A percentile compares a stretch with the other conserved stretches of the same genome.
These are phyloP conservation scores for Murraya paniculata DNA, from an alignment of 345 rosid species.

Conservation along the genomic window DNA sequence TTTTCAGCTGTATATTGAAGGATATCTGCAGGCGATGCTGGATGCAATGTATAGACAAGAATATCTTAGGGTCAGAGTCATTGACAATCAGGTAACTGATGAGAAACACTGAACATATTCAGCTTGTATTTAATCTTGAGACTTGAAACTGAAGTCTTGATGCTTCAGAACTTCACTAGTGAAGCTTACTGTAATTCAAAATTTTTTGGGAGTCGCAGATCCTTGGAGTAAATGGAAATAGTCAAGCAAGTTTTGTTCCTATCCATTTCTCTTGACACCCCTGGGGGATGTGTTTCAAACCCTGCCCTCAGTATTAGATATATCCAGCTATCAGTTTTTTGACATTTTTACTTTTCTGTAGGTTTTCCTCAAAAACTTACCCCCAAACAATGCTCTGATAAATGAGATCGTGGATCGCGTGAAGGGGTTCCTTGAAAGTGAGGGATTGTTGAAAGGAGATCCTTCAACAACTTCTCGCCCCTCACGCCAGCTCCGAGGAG, in stretches of 20 bases:
- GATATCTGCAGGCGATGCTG: constrained; percentile 95
- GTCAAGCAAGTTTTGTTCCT: constrained; percentile 1
- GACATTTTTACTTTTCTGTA: constrained; percentile 18
- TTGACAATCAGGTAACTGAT: constrained; percentile 74
- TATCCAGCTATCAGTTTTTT: not conserved
- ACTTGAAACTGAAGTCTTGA: not conserved
- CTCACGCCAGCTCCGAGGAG: constrained; percentile 66
- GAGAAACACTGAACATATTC: not conserved
- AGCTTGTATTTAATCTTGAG: not conserved
- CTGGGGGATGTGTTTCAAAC: not conserved
- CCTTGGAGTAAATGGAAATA: not conserved
- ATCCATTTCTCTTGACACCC: no score
- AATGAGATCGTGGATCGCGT: constrained; percentile 89
- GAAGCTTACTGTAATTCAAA: not conserved
- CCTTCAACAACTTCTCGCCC: constrained; percentile 61
- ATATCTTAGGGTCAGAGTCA: constrained; percentile 87
- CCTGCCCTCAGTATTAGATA: not conserved
- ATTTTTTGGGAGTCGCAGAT: not conserved
- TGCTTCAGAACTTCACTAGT: not conserved
- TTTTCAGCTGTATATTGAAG: constrained; percentile 86
- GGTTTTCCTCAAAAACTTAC: constrained; percentile 88
- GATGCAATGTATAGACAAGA: constrained; percentile 86
- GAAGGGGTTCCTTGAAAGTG: constrained; percentile 82
- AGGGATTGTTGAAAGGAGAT: constrained; percentile 86
- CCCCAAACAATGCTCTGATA: constrained; percentile 84